phyloP scores from a whole-genome alignment of 371 early-diverging fungal genomes.

The Circinella umbellata region DNA sequence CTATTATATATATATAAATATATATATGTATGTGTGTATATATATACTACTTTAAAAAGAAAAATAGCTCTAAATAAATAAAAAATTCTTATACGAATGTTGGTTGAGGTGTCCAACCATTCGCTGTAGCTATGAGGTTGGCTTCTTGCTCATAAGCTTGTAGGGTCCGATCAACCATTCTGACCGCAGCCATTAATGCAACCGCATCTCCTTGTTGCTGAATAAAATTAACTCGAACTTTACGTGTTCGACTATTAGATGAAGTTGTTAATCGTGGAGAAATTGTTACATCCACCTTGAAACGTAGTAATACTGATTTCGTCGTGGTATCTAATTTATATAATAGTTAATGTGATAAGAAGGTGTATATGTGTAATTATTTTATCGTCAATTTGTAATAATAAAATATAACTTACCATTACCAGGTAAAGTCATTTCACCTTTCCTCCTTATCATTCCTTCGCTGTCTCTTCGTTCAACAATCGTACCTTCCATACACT shows the following conservation, averaged over 20 bases:
- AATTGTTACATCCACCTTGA: slow-evolving; percentile 42
- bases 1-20: no score
- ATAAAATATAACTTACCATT: slow-evolving; percentile 24
- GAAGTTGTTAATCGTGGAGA: slow-evolving; percentile 13
- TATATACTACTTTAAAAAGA: no score
- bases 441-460: slow-evolving; percentile 45
- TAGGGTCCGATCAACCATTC: slow-evolving; percentile 39
- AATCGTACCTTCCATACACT: slow-evolving; percentile 49
- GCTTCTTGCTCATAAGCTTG: slow-evolving; percentile 49
- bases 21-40: no score
- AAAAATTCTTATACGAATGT: not conserved
- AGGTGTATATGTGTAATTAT: no score
- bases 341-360: no score
- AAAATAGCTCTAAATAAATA: no score
- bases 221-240: slow-evolving; percentile 43
- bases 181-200: slow-evolving; percentile 45
- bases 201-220: slow-evolving; percentile 57
- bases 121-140: slow-evolving; percentile 25
- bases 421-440: slow-evolving; percentile 41
- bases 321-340: slow-evolving; percentile 19
- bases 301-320: slow-evolving; percentile 37
- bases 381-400: not conserved
- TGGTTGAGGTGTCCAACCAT: slow-evolving; percentile 23
- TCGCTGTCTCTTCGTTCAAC: slow-evolving; percentile 43
- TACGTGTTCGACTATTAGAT: slow-evolving; percentile 20